phyloP scores from a whole-genome alignment of 768 basidiomycete genomes.

The Leccinum barrowsii region DNA sequence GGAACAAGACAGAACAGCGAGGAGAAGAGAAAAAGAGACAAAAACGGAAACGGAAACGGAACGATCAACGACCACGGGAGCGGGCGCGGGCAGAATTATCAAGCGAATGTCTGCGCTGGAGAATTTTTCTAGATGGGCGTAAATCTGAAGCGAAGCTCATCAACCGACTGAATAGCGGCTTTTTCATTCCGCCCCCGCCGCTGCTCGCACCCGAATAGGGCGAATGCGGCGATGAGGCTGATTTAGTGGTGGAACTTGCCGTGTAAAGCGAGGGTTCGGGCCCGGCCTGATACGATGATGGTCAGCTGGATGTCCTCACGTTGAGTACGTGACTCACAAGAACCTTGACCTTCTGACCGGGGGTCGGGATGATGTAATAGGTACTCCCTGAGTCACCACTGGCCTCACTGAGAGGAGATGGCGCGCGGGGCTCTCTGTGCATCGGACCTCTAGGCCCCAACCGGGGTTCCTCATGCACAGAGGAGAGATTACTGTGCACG shows the following conservation, averaged over 20 bases:
- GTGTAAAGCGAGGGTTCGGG: slow-evolving; percentile 53
- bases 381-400: slow-evolving; percentile 64
- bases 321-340: slow-evolving; percentile 49
- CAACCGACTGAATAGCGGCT: slow-evolving; percentile 60
- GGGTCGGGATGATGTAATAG: slow-evolving; percentile 69
- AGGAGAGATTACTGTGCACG: slow-evolving; percentile 33
- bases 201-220: slow-evolving; percentile 25
- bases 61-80: slow-evolving; percentile 21
- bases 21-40: not conserved
- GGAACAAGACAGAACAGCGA: not conserved
- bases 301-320: slow-evolving; percentile 25
- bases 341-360: slow-evolving; percentile 72
- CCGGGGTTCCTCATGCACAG: slow-evolving; percentile 38
- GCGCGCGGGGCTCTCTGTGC: slow-evolving; percentile 32
- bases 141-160: slow-evolving; percentile 50
- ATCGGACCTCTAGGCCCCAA: slow-evolving; percentile 28
- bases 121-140: slow-evolving; percentile 36
- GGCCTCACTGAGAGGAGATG: slow-evolving; percentile 36
- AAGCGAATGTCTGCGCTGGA: slow-evolving; percentile 52
- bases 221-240: slow-evolving; percentile 49
- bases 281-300: slow-evolving; percentile 34
- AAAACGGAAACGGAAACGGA: not conserved
- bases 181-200: slow-evolving; percentile 37
- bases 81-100: slow-evolving; percentile 26
- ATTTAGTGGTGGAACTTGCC: slow-evolving; percentile 56